Evolutionary conservation across 495 filamentous ascomycete species (phyloP).

Genomic region (Aspergillus saccharolyticus): DNA sequence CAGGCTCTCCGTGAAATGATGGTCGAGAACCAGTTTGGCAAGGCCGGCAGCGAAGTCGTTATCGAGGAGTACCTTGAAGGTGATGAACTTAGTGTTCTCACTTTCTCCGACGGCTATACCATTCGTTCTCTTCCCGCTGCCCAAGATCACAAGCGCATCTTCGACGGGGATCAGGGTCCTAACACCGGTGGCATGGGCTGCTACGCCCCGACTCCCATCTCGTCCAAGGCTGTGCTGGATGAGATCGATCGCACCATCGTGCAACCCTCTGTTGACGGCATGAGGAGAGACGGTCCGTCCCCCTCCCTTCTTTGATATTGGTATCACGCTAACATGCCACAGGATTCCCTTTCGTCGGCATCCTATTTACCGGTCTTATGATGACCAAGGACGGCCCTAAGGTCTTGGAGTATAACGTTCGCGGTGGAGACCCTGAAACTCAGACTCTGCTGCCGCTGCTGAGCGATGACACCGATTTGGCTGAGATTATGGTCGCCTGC

Average conservation of each 20-base stretch:
- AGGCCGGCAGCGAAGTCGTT: conserved; percentile 85
- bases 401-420: conserved; percentile 93
- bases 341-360: conserved; percentile 72
- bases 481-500: conserved; percentile 85
- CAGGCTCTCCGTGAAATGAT: conserved; percentile 83
- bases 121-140: conserved; percentile 83
- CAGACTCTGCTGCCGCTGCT: conserved; percentile 86
- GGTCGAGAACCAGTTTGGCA: conserved; percentile 80
- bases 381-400: conserved; percentile 83
- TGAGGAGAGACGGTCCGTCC: conserved; percentile 64
- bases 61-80: conserved; percentile 93
- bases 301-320: not conserved
- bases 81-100: conserved; percentile 86
- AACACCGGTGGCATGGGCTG: conserved; percentile 99
- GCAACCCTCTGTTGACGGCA: conserved; percentile 84
- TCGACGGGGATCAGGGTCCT: conserved; percentile 83
- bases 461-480: conserved; percentile 75
- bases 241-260: conserved; percentile 78
- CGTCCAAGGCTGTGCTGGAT: conserved; percentile 65
- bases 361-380: conserved; percentile 95
- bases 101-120: conserved; percentile 85
- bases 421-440: conserved; percentile 94
- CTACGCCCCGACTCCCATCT: conserved; percentile 87
- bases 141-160: conserved; percentile 93
- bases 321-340: conserved; percentile 3